Base-by-base conservation (phyloP, 2,329 filamentous ascomycete genomes). In the Elsinoe fawcettii region DNA sequence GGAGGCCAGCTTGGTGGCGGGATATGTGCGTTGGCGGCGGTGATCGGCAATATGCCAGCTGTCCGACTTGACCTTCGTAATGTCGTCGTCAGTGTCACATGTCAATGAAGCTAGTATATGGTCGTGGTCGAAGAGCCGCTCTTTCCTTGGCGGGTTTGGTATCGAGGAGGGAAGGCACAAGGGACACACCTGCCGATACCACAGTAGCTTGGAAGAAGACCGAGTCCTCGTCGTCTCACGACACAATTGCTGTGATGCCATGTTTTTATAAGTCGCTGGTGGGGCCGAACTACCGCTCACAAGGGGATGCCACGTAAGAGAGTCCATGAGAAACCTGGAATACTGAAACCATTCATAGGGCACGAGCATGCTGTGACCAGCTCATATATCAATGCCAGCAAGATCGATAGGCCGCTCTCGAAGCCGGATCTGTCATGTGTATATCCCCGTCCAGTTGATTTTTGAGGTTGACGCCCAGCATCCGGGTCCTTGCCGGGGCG, bases 1-100 rank as follows among this genome's bases (percentile, higher is more conserved):
- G 49, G 34, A 3, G 9, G 34, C 9, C 34, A 37, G 34, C 11
- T 5, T n/a, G 34, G 4, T n/a, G 14, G 49, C 25, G 49, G 14
- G 30, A 16, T 32, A 53, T 39, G 49, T 53, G 49, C 37, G 32
- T 14, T 20, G 18, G 14, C 30, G 49, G n/a, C 41, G 41, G 23
- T 25, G 41, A 46, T 46, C 41, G 41, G 41, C 41, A 20, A 46
- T 46, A n/a, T 46, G 23, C 20, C 41, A 25, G 41, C 9, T 46
- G 22, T 27, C n/a, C 23, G 41, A 46, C 3, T 25, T 6, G 12
- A 20, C n/a, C 11, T 23, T 23, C 41, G 20, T 46, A 46, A 25
- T 14, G 23, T 46, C 41, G 41, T 46, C 41, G 41, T 46, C 41
- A 46, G 20, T 46, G 41, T 46, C 41, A 46, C 41, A 46, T 46